Evolutionary conservation across 108 stramenopile genomes (phyloP), one percentile per base, ranked within the genome.

Genomic region (Skeletonema menzelii): DNA sequence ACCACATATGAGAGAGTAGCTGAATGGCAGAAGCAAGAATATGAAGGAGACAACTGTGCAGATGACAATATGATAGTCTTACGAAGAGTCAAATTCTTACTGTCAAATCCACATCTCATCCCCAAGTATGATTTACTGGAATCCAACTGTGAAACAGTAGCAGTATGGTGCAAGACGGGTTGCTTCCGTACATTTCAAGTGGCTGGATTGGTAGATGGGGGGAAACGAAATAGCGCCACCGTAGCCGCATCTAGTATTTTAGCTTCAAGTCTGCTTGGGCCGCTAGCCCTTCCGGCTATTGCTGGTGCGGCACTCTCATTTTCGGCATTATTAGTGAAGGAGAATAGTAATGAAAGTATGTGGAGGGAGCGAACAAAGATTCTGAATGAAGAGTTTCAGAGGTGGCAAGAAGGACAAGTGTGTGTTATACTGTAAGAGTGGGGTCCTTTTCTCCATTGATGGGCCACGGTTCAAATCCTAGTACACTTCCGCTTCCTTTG

Each of bases 121-220:
- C 75, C 75, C 20, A 38, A 70, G 4, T 83, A 83, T 60, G 72
- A 83, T 63, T 22, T 77, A 14, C 55, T 79, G 22, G 68, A 27
- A 12, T 74, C 62, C 69, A 83, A 83, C 42, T 83, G 82, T 76
- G 82, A 83, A 56, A 76, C 78, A 27, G 82, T 77, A 11, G 82
- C 82, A 31, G 77, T 83, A 1, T 83, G 82, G 82, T 83, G 82
- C 40, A 63, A 63, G 62, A 79, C 82, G 10, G 82, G 82, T 13
- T 17, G 10, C 38, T 67, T 67, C 44, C 26, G 49, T 27, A 67
- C 66, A 8, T 28, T 64, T 44, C 64, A 65, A 24, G 40, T 65
- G 8, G 44, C 70, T n/a, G 64, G 63, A 64, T 31, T 65, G 6
- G 63, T 65, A 20, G 63, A 65, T 40, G 64, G 70, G 14, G 70